These are phyloP conservation scores for Uronychia setigera DNA, from an alignment of 73 alveolate genomes.

Conservation along the genomic window DNA sequence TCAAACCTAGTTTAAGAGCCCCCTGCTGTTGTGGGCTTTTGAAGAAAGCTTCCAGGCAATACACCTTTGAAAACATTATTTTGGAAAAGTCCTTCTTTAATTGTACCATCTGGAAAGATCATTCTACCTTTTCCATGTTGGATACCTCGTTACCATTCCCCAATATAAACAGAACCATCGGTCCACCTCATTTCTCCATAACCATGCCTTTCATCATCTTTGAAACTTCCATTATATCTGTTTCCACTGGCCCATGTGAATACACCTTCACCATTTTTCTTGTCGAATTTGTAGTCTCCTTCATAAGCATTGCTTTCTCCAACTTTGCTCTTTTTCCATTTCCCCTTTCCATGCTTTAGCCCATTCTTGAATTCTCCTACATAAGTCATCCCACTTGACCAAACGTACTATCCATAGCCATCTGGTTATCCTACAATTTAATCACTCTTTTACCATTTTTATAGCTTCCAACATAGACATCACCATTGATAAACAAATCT, in stretches of 20 bases:
- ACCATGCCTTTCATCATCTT: slow-evolving; percentile 52
- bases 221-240: slow-evolving; percentile 33
- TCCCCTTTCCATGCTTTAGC: slow-evolving; percentile 29
- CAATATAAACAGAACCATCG: slow-evolving; percentile 25
- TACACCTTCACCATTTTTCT: slow-evolving; percentile 17
- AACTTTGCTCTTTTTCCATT: slow-evolving; percentile 27
- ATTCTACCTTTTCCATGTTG: neutral
- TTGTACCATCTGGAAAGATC: slow-evolving; percentile 10
- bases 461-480: slow-evolving; percentile 78
- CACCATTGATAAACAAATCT: slow-evolving; percentile 74
- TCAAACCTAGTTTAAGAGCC: too few species aligned
- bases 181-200: slow-evolving; percentile 56
- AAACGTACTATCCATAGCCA: slow-evolving; percentile 30
- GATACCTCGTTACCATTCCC: slow-evolving; percentile 14
- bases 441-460: too few species aligned
- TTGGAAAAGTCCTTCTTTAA: slow-evolving; percentile 3
- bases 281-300: slow-evolving; percentile 27
- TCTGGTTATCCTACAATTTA: slow-evolving; percentile 56
- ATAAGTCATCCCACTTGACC: slow-evolving; percentile 19
- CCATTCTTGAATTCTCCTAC: slow-evolving; percentile 29
- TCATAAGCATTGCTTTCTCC: slow-evolving; percentile 26
- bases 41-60: too few species aligned
- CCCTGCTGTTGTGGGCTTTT: too few species aligned
- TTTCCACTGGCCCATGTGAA: slow-evolving; percentile 38
- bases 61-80: too few species aligned